A percentile compares a stretch with the other conserved stretches of the same genome.
Evolutionary conservation across 495 filamentous ascomycete genomes (phyloP).

Genomic region (Physcia stellaris): DNA sequence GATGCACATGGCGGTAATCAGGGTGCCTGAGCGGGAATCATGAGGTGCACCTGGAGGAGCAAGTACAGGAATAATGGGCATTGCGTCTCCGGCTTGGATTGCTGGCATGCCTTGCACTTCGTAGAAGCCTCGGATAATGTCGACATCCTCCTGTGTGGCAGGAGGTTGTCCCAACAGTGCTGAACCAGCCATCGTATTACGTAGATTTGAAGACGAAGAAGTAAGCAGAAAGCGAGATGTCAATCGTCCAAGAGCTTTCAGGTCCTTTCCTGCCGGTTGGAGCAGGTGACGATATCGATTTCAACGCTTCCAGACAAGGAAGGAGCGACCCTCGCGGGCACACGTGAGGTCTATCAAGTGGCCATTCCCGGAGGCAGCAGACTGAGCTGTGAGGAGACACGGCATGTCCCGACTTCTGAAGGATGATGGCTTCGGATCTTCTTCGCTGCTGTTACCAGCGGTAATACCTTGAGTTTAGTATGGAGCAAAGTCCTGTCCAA

Average conservation of each 20-base stretch:
- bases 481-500: not conserved
- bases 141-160: constrained; percentile 8
- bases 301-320: not conserved
- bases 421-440: too few relatives aligned
- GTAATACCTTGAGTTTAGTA: not conserved
- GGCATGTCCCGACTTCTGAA: not conserved
- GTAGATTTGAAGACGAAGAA: not conserved
- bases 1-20: not conserved
- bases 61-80: not conserved
- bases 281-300: not conserved
- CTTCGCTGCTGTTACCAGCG: not conserved
- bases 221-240: not conserved
- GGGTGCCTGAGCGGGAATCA: not conserved
- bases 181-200: constrained; percentile 1
- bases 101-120: not conserved
- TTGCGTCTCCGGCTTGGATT: not conserved
- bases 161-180: constrained; percentile 11
- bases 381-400: not conserved
- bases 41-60: not conserved
- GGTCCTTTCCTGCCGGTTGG: too few relatives aligned
- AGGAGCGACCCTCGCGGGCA: not conserved
- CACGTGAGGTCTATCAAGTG: not conserved
- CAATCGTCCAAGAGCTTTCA: too few relatives aligned
- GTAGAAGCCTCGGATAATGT: constrained; percentile 3
- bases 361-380: not conserved